A percentile compares a stretch with the other conserved stretches of the same genome.
phyloP scores from a whole-genome alignment of 257 asterid species.

The Petrea volubilis region DNA sequence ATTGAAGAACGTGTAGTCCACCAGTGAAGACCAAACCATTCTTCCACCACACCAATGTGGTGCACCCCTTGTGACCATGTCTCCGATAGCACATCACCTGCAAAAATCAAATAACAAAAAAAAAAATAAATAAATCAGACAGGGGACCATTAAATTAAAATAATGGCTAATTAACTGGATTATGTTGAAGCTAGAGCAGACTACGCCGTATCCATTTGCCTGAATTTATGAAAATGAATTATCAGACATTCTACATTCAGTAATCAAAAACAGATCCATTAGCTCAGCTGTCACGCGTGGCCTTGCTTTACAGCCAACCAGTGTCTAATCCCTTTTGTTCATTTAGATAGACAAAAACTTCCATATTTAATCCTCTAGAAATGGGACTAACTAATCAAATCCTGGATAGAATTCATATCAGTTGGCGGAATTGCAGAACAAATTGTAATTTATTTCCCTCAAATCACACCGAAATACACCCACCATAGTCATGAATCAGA shows the following conservation, averaged over 20 bases:
- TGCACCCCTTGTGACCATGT: slow-evolving; percentile 78
- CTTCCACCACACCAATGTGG: slow-evolving; percentile 80
- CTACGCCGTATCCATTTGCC: slow-evolving; percentile 11
- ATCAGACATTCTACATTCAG: slow-evolving; percentile 13
- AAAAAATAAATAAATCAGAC: slow-evolving; percentile 3
- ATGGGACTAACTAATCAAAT: slow-evolving; percentile 4
- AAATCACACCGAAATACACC: background rate
- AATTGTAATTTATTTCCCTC: background rate
- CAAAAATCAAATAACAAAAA: slow-evolving; percentile 1
- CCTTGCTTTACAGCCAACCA: slow-evolving; percentile 24
- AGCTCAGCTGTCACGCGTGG: slow-evolving; percentile 28
- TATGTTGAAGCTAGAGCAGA: slow-evolving; percentile 1
- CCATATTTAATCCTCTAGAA: background rate
- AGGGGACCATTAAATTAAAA: background rate
- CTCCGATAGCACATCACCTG: slow-evolving; percentile 92
- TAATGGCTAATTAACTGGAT: background rate
- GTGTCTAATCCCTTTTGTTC: background rate
- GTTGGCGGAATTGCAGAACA: background rate
- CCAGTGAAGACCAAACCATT: slow-evolving; percentile 91
- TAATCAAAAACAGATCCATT: slow-evolving; percentile 18
- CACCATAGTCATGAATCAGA: background rate
- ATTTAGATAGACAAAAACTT: background rate
- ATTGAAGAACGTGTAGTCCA: slow-evolving; percentile 72
- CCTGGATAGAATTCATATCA: background rate
- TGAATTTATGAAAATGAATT: background rate